Conservation (phyloP, 257 asterid species). For the Forsythia viridissima region DNA sequence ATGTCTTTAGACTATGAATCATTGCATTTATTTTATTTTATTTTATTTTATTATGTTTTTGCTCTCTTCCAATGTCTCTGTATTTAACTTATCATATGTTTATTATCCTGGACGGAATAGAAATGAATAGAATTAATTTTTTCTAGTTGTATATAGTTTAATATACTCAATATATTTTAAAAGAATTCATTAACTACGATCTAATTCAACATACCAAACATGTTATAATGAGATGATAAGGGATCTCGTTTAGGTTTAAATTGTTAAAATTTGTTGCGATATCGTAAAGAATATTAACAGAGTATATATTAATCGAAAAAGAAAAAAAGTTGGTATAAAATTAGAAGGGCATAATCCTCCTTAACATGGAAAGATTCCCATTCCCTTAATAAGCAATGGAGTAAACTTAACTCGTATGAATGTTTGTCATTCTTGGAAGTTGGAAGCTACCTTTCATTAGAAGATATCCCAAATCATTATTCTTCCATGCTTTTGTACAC, state of each 20-base stretch:
- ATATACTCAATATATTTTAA: too few relatives aligned
- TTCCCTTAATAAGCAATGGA: constrained; percentile 25
- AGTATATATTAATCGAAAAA: neutral
- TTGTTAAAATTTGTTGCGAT: too few relatives aligned
- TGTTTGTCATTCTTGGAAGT: constrained; percentile 58
- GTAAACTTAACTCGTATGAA: constrained; percentile 39
- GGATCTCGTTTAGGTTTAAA: too few relatives aligned
- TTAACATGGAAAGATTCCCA: constrained; percentile 42
- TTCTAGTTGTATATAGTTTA: too few relatives aligned
- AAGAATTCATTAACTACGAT: too few relatives aligned
- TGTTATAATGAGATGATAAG: neutral
- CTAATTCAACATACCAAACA: neutral
- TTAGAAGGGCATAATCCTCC: neutral
- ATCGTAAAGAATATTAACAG: too few relatives aligned
- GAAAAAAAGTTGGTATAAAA: neutral
- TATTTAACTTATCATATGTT: too few relatives aligned
- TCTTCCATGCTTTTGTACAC: constrained; percentile 8
- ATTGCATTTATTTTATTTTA: constrained; percentile 9
- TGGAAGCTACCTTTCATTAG: constrained; percentile 44
- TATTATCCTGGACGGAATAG: too few relatives aligned
- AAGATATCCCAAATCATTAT: constrained; percentile 28
- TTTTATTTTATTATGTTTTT: neutral
- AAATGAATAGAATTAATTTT: too few relatives aligned
- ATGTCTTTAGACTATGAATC: constrained; percentile 20
- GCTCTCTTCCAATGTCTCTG: neutral